Evolutionary conservation across 805 yeast genomes (phyloP).

Genomic region (Candida hispaniensis): DNA sequence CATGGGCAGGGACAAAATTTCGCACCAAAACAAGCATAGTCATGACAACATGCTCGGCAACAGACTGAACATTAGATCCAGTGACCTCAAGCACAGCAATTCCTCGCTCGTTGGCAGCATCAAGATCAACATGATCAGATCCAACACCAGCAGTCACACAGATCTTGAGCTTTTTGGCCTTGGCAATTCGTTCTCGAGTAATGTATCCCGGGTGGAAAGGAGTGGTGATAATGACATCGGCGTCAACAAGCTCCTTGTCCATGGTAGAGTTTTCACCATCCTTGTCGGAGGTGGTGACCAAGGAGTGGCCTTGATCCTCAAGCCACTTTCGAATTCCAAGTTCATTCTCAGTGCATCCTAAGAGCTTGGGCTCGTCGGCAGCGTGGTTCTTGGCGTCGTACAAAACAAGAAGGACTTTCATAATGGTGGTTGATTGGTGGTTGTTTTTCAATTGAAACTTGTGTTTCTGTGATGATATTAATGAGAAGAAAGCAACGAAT

Average conservation of each 20-base stretch:
- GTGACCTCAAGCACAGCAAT: conserved; percentile 69
- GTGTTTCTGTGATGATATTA: too few relatives aligned
- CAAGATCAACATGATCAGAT: conserved; percentile 60
- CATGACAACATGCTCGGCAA: conserved; percentile 73
- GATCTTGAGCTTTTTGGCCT: conserved; percentile 55
- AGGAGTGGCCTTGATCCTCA: conserved; percentile 54
- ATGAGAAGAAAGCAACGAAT: too few relatives aligned
- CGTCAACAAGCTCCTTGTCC: conserved; percentile 56
- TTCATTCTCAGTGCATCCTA: conserved; percentile 67
- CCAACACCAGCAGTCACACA: conserved; percentile 74
- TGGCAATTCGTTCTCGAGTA: conserved; percentile 48
- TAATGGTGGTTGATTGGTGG: conserved; percentile 9
- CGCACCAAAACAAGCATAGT: conserved; percentile 60
- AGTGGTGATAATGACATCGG: conserved; percentile 68
- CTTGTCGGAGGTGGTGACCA: conserved; percentile 56
- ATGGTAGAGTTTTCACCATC: conserved; percentile 50
- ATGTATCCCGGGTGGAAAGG: conserved; percentile 73
- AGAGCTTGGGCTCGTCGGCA: conserved; percentile 44
- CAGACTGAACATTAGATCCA: conserved; percentile 69
- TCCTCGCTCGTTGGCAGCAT: conserved; percentile 48
- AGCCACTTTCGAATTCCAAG: conserved; percentile 58
- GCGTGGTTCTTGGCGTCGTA: conserved; percentile 53
- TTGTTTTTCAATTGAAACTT: too few relatives aligned
- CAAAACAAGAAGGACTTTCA: conserved; percentile 45
- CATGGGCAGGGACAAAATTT: conserved; percentile 71